Evolutionary conservation across 495 filamentous ascomycete genomes (phyloP), one percentile per base, ranked within the genome.

Genomic region (Tuber microsphaerosporum): DNA sequence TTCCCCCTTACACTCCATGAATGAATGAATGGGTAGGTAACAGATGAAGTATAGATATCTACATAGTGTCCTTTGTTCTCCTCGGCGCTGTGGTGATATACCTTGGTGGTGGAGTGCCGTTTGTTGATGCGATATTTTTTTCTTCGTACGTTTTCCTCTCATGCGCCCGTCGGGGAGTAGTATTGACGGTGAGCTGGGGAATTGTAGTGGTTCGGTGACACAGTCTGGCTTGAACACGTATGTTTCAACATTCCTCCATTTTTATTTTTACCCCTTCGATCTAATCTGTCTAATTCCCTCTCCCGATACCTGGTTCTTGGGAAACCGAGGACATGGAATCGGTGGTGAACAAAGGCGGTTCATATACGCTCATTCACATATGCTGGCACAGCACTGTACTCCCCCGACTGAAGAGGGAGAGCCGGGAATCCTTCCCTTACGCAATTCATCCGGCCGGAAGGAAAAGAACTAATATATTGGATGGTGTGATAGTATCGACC

Each of bases 91-190:
- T 97, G 75, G 86, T 97, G 12, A 79, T 97, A 8, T 97, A 87
- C 74, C 86, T 87, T 34, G 73, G 83, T 20, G 84, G 84, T 10
- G 73, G 51, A n/a, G 79, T 98, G 44, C 76, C 84, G 9, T 98
- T 96, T 79, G 91, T 93, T 75, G 93, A 98, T 86, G 92, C 93
- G 10, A 88, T 98, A 43, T 94, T 97, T 85, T 91, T 95, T 76
- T 86, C 90, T 41, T 74, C 77, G 77, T 79, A 77, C 12, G 72
- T 73, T 26, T 22, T 22, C 51, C 51, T 37, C 26, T 19, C 17
- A 12, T 72, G 0, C 2, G 22, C 43, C 72, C 26, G 6, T n/a
- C 16, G 10, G 42, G 31, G 51, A 41, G n/a, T 26, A 3, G 10
- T 14, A 12, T 12, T 61, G 19, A 20, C 26, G 42, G 31, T 74